Evolutionary conservation across 768 basidiomycete species (phyloP).

Genomic region (Amyloporia xantha): DNA sequence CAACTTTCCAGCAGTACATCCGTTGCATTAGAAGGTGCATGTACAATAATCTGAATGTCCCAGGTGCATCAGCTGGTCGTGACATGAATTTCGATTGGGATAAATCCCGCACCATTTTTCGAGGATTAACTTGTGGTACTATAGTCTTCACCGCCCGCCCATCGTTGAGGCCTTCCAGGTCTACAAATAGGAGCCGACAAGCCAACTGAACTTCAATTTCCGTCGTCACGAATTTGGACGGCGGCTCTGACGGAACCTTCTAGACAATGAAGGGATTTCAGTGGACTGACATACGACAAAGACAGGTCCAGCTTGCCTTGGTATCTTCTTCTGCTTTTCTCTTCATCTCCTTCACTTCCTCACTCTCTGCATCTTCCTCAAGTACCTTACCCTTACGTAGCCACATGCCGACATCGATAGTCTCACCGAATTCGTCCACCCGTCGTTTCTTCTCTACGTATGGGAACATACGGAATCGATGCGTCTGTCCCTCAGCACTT

Average conservation of each 20-base stretch:
- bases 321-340: constrained; percentile 68
- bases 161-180: constrained; percentile 95
- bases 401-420: constrained; percentile 94
- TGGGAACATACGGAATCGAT: constrained; percentile 95
- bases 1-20: constrained; percentile 75
- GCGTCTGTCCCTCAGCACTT: constrained; percentile 57
- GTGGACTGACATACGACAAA: too few relatives aligned
- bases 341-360: constrained; percentile 70
- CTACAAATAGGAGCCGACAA: constrained; percentile 85
- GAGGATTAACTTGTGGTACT: constrained; percentile 91
- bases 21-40: constrained; percentile 63
- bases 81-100: neutral
- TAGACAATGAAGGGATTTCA: constrained; percentile 22
- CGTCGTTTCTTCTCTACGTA: constrained; percentile 88
- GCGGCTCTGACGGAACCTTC: constrained; percentile 76
- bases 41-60: constrained; percentile 72
- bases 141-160: constrained; percentile 96
- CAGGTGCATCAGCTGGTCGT: constrained; percentile 3
- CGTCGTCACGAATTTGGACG: constrained; percentile 83
- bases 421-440: constrained; percentile 95
- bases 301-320: constrained; percentile 43
- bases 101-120: constrained; percentile 69
- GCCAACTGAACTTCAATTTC: constrained; percentile 73
- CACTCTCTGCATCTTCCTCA: constrained; percentile 83
- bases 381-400: constrained; percentile 84